Base-by-base conservation (phyloP, 257 asterid species). In the Rubia yunnanensis region DNA sequence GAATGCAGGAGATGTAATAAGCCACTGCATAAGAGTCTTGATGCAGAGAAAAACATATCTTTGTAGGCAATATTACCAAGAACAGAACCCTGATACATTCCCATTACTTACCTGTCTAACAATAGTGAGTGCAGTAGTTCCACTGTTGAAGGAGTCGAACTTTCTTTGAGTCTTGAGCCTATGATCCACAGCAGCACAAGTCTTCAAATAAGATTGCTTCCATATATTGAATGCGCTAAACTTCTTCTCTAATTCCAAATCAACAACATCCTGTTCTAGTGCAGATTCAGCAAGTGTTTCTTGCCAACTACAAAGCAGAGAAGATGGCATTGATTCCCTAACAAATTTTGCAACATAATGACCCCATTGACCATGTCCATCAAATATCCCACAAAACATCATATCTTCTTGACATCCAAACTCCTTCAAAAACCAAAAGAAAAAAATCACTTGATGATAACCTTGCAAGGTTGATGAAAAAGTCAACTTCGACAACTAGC, bases 281-380 rank as follows among this genome's bases (percentile, higher is more conserved):
- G 96, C 81, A 61, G 92, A 89, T 76, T 86, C 88, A 18, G 77
- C 85, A 5, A 90, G 81, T 2, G 78, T 55, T 59, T 94, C 92
- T 73, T 90, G 95, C 98, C 97, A 94, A 74, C 74, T 75, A 70
- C 89, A 77, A 48, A 86, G 87, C 63, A 92, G 88, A 54, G 89
- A 77, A 18, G 87, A 71, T 11, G 88, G 86, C 81, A 92, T 74
- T 18, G 91, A 84, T 70, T 89, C 96, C 69, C 98, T 78, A 30
- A 92, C 96, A 30, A 64, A 74, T 82, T 92, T 92, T 5, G 99
- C 84, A 78, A 92, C 97, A 75, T 74, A 84, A 82, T 92, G 94
- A 34, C 98, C 98, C 98, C 99, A 92, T 18, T 88, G 89, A 49
- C 99, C 99, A 65, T 92, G 99, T 48, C 99, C 99, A 22, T 92